Evolutionary conservation across 331 rosid species (phyloP), one percentile per base, ranked within the genome.

Genomic region (Arachis monticola): DNA sequence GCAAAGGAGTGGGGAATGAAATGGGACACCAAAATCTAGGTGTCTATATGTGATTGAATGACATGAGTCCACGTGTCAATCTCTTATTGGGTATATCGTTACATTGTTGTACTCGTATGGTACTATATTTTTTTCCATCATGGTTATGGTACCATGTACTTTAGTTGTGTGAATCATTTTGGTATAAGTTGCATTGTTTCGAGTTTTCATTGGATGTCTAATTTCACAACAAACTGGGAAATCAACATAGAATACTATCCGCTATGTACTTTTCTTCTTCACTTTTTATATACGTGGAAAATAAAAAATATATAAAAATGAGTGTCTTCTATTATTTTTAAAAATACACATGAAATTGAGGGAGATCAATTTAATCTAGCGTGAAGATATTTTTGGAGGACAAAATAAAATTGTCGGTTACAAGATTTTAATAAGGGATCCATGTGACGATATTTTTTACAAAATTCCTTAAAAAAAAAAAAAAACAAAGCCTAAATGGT

Each of bases 351-450:
- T 38, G 41, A 35, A 3, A 35, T 3, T 35, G 27, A 22, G 30
- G 30, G 30, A 27, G 30, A 27, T 0, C 30, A 27, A 27, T 27
- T 27, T 7, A 14, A 62, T 63, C 45, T 55, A 3, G 11, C 2
- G 10, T 64, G 64, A 69, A 75, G 66, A 76, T 81, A 70, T 81
- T 76, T 81, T 70, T 4, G 59, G 64, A 55, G 44, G n/a, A 3
- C 9, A 42, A 76, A 70, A 64, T 27, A 27, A 27, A 64, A 64
- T 64, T 81, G 84, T 81, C 74, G 81, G 81, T 70, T 70, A 76
- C 10, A 48, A 13, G 27, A 6, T 35, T 70, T 63, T 0, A 45
- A 4, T 0, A 45, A 6, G 53, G 78, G 77, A 69, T 13, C 73
- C 72, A 69, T 55, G 67, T 31, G 66, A 74, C 67, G 22, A 50